Percentiles rank a stretch among this genome's conserved stretches.
Evolutionary conservation across 306 rosid genomes (phyloP).

Genomic region (Vigna trinervia): DNA sequence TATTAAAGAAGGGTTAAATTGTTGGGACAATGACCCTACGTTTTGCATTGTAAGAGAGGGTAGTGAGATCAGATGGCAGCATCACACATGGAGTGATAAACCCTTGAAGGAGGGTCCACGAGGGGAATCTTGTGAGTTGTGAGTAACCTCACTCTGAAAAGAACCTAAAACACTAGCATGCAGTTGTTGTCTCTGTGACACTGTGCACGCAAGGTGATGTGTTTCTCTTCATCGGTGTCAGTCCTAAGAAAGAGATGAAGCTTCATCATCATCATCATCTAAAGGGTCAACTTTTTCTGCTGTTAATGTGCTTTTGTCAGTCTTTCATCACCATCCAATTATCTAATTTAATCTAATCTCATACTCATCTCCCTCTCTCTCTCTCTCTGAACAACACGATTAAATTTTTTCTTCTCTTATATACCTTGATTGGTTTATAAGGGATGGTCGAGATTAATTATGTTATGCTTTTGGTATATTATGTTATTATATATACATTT

Average conservation of each 20-base stretch:
- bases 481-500: neutral
- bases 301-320: constrained; percentile 45
- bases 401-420: neutral
- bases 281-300: constrained; percentile 38
- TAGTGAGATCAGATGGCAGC: constrained; percentile 57
- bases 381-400: neutral
- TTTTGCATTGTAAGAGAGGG: constrained; percentile 40
- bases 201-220: constrained; percentile 45
- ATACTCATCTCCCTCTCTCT: neutral
- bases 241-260: constrained; percentile 56
- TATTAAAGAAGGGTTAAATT: constrained; percentile 32
- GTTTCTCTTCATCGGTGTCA: constrained; percentile 55
- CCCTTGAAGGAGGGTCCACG: constrained; percentile 62
- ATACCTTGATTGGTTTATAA: constrained; percentile 43
- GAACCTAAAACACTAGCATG: constrained; percentile 53
- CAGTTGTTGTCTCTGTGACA: constrained; percentile 48
- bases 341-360: neutral
- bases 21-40: constrained; percentile 55
- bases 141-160: constrained; percentile 47
- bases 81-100: constrained; percentile 75
- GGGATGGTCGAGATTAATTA: constrained; percentile 16
- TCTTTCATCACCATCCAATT: constrained; percentile 42
- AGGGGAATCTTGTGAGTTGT: constrained; percentile 59
- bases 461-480: constrained; percentile 41
- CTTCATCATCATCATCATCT: constrained; percentile 36